phyloP scores from a whole-genome alignment of 805 yeast species.

The Candida hungchunana region DNA sequence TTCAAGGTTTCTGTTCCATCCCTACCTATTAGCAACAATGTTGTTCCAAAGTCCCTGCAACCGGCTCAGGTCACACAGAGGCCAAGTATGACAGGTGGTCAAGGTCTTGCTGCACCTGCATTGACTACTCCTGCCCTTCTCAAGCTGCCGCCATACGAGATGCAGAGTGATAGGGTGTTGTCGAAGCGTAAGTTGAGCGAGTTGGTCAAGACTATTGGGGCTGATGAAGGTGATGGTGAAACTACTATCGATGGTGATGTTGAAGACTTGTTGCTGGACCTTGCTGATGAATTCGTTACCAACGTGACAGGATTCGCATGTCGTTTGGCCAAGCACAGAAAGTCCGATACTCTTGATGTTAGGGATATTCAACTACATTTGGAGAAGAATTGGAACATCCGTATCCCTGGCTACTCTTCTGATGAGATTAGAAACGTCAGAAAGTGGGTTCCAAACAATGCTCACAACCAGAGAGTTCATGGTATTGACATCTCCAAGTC shows the following conservation, averaged over 20 bases:
- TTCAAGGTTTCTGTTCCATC: conserved; percentile 48
- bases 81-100: conserved; percentile 83
- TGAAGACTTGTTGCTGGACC: conserved; percentile 82
- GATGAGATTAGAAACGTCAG: conserved; percentile 83
- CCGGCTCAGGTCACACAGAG: conserved; percentile 67
- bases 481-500: conserved; percentile 62
- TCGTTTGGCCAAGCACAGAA: conserved; percentile 90
- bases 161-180: conserved; percentile 76
- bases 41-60: conserved; percentile 60
- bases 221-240: conserved; percentile 88
- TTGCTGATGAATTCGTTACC: conserved; percentile 93
- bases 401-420: conserved; percentile 88
- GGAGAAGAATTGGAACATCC: conserved; percentile 91
- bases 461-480: conserved; percentile 61
- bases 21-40: conserved; percentile 65
- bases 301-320: conserved; percentile 93
- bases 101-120: conserved; percentile 65
- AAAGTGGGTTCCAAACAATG: conserved; percentile 61
- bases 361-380: conserved; percentile 88
- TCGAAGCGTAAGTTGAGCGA: conserved; percentile 88
- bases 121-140: conserved; percentile 71
- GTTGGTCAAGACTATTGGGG: conserved; percentile 74
- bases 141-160: conserved; percentile 77
- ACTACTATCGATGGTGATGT: conserved; percentile 92
- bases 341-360: conserved; percentile 79